phyloP scores from a whole-genome alignment of 441 rosid genomes.

The Croton setiger region DNA sequence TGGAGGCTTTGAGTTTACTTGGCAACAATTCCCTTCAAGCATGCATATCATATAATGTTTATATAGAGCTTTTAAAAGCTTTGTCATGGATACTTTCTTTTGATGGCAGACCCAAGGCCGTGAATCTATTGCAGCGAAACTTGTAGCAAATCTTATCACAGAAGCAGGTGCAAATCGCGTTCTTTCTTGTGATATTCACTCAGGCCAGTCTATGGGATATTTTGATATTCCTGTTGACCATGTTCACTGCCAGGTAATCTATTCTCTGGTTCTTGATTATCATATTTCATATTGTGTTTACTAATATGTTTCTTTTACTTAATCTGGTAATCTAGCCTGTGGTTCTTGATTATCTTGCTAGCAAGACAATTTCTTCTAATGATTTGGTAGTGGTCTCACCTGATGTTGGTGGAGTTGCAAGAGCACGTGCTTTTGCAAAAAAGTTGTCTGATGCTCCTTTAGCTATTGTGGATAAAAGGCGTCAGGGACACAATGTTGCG shows the following conservation, averaged over 20 bases:
- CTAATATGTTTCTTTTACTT: neutral
- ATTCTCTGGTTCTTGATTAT: neutral
- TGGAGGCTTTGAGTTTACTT: neutral
- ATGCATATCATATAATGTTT: neutral
- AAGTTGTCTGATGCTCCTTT: conserved; percentile 93
- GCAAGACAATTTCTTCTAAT: conserved; percentile 70
- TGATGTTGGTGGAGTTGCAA: conserved; percentile 98
- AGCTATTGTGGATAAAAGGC: conserved; percentile 95
- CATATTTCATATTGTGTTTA: neutral
- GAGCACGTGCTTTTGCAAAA: conserved; percentile 96
- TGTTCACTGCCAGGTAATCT: conserved; percentile 81
- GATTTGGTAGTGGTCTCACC: conserved; percentile 97
- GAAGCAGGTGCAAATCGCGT: conserved; percentile 96
- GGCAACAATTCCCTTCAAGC: neutral
- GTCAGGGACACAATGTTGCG: conserved; percentile 94
- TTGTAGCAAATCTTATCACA: conserved; percentile 68
- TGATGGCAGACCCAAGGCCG: conserved; percentile 79
- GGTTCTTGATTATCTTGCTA: conserved; percentile 94
- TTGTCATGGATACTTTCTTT: neutral
- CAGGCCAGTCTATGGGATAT: conserved; percentile 98
- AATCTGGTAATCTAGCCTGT: conserved; percentile 91
- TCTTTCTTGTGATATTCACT: conserved; percentile 97
- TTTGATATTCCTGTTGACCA: conserved; percentile 98
- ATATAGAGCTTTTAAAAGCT: conserved; percentile 50
- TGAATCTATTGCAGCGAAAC: conserved; percentile 93